Conservation (phyloP, 139 green algal genomes). For the Chlorella sp. region DNA sequence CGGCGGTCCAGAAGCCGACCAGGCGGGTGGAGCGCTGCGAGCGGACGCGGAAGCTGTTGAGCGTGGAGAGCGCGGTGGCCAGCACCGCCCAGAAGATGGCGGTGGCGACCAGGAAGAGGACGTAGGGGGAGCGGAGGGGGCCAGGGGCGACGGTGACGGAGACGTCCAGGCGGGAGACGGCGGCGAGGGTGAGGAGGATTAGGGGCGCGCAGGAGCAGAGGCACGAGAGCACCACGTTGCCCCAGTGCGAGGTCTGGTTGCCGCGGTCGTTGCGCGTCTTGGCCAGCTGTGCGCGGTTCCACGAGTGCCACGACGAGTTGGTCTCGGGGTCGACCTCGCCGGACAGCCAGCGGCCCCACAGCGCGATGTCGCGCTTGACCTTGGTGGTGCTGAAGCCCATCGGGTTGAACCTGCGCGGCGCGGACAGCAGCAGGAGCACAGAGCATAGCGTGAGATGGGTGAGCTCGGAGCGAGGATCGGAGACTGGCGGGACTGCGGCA, state of each 20-base stretch:
- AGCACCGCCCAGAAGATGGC: slow-evolving; percentile 12
- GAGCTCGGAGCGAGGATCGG: too few species aligned
- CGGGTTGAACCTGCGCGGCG: slow-evolving; percentile 35
- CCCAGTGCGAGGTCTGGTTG: slow-evolving; percentile 19
- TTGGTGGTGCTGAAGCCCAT: slow-evolving; percentile 21
- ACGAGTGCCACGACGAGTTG: slow-evolving; percentile 27
- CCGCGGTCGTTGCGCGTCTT: slow-evolving; percentile 22
- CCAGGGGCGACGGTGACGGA: not conserved
- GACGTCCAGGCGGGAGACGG: slow-evolving; percentile 20
- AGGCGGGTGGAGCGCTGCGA: slow-evolving; percentile 12
- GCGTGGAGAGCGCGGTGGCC: not conserved
- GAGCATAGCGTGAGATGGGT: too few species aligned
- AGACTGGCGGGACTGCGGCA: not conserved
- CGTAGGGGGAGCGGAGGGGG: slow-evolving; percentile 1
- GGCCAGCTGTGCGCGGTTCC: slow-evolving; percentile 29
- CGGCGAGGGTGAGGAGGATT: slow-evolving; percentile 22
- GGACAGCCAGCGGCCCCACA: slow-evolving; percentile 17
- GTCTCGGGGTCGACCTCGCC: slow-evolving; percentile 35
- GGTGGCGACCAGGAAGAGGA: slow-evolving; percentile 9
- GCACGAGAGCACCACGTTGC: slow-evolving; percentile 12
- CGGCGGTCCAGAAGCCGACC: slow-evolving; percentile 19
- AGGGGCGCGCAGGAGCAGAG: slow-evolving; percentile 7
- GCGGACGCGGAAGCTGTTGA: not conserved
- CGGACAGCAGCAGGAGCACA: too few species aligned
- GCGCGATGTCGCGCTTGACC: slow-evolving; percentile 21